phyloP scores from a whole-genome alignment of 495 filamentous ascomycete genomes.

The Penicillium desertorum region DNA sequence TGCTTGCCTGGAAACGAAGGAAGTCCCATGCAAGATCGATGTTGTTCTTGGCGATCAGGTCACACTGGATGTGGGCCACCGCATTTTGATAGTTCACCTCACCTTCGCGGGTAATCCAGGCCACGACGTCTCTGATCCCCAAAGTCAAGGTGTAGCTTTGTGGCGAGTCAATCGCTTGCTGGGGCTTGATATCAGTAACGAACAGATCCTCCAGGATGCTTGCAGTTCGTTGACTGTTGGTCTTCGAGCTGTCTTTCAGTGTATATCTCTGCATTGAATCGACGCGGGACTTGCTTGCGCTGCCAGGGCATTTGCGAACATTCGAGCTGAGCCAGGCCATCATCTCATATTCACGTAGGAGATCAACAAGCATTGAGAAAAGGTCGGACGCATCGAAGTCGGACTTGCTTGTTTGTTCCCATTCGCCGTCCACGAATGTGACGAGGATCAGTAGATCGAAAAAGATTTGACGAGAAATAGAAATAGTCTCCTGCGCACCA shows the following conservation, averaged over 20 bases:
- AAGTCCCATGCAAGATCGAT: slow-evolving; percentile 76
- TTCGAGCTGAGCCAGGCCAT: slow-evolving; percentile 76
- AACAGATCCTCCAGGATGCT: slow-evolving; percentile 54
- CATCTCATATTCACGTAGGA: slow-evolving; percentile 72
- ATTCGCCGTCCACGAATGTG: slow-evolving; percentile 76
- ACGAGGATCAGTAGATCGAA: slow-evolving; percentile 81
- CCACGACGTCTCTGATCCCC: slow-evolving; percentile 49
- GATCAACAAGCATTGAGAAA: slow-evolving; percentile 63
- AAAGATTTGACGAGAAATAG: slow-evolving; percentile 63
- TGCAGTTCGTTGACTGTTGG: slow-evolving; percentile 29
- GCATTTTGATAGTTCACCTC: slow-evolving; percentile 47
- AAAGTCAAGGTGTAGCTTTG: slow-evolving; percentile 51
- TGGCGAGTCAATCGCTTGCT: slow-evolving; percentile 38
- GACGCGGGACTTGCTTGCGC: slow-evolving; percentile 9
- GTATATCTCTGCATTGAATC: slow-evolving; percentile 31
- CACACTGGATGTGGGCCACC: slow-evolving; percentile 63
- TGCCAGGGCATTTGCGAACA: slow-evolving; percentile 35
- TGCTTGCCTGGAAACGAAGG: slow-evolving; percentile 61
- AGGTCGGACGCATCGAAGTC: slow-evolving; percentile 66
- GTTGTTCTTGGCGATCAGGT: slow-evolving; percentile 66
- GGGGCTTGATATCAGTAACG: slow-evolving; percentile 48
- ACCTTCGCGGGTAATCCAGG: slow-evolving; percentile 49
- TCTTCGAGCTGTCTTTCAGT: slow-evolving; percentile 29
- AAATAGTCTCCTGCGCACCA: slow-evolving; percentile 74
- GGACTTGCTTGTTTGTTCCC: slow-evolving; percentile 64